phyloP scores from a whole-genome alignment of 257 asterid species.

The Solanum etuberosum region DNA sequence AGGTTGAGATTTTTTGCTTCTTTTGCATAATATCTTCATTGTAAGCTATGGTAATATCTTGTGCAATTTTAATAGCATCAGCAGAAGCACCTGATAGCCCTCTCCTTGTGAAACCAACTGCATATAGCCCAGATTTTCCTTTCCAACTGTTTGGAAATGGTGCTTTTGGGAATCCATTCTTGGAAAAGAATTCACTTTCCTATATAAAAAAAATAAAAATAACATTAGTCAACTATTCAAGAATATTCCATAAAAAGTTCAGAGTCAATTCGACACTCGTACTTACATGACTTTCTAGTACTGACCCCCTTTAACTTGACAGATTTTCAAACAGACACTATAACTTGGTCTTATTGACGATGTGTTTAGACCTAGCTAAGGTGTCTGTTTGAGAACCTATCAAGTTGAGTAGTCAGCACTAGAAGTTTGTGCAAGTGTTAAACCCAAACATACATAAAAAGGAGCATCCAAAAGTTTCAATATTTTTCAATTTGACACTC shows the following conservation, averaged over 20 bases:
- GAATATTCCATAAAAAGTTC: not conserved
- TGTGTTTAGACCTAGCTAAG: not conserved
- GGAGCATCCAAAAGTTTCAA: not conserved
- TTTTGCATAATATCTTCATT: conserved; percentile 8
- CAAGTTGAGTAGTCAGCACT: not conserved
- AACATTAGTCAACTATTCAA: not conserved
- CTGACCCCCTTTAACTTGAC: not conserved
- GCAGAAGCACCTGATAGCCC: conserved; percentile 13
- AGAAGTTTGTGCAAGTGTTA: not conserved
- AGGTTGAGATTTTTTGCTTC: conserved; percentile 12
- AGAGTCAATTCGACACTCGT: not conserved
- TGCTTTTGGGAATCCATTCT: conserved; percentile 7
- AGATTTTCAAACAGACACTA: not conserved
- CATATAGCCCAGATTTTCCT: conserved; percentile 7
- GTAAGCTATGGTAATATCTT: conserved; percentile 3
- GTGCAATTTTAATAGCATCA: conserved; percentile 9
- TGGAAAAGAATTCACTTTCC: conserved; percentile 13
- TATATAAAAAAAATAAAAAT: not conserved
- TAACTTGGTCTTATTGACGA: not conserved
- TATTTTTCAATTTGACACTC: not conserved
- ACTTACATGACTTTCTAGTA: too few species aligned
- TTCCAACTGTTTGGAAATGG: conserved; percentile 9
- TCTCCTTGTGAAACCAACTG: conserved; percentile 11
- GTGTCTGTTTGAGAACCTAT: not conserved
- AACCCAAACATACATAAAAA: not conserved